Evolutionary conservation across 139 green algal genomes (phyloP), one percentile per base, ranked within the genome.

Genomic region (Chlamydomonas incerta): DNA sequence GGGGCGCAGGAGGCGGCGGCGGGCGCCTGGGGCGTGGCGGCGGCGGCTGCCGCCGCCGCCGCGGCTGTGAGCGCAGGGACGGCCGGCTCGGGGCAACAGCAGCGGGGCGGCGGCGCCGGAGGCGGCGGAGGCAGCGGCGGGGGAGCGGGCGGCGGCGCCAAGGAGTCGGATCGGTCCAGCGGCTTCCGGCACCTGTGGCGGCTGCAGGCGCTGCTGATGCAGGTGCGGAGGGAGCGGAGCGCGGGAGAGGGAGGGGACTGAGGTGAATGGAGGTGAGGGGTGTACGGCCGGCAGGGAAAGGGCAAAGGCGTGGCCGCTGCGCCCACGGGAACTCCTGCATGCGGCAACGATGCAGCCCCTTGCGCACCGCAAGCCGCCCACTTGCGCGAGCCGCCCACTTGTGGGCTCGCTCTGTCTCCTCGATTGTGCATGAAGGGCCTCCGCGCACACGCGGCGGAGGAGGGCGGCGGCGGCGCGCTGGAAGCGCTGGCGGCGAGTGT

Each of bases 191-290:
- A 82, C 33, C 47, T 87, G 58, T 65, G 73, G 33, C 35, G 62
- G 60, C 82, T 87, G 72, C 82, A 87, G 31, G 47, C 52, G 33
- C 58, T 76, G 47, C 63, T 87, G 72, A 58, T 87, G 33, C 72
- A 74, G 71, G 79, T 85, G 23, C 2, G 79, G 6, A 23, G 33
- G 67, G 47, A 17, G 9, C 10, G 46, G 26, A 17, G 55, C 6
- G 10, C 10, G 41, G 41, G 26, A 2, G 55, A 10, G 55, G 20
- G 55, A 18, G 55, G 9, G 55, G 11, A 24, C 8, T 23, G 55
- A 58, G 52, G 52, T 62, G 55, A 13, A 62, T 23, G 55, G 55
- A 62, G 11, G 55, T n/a, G n/a, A n/a, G n/a, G n/a, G n/a, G n/a
- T n/a, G n/a, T n/a, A n/a, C n/a, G n/a, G n/a, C n/a, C n/a, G n/a